These are phyloP conservation scores for Eremochloa ophiuroides DNA, from an alignment of 176 grass and related monocot genomes.

Conservation along the genomic window DNA sequence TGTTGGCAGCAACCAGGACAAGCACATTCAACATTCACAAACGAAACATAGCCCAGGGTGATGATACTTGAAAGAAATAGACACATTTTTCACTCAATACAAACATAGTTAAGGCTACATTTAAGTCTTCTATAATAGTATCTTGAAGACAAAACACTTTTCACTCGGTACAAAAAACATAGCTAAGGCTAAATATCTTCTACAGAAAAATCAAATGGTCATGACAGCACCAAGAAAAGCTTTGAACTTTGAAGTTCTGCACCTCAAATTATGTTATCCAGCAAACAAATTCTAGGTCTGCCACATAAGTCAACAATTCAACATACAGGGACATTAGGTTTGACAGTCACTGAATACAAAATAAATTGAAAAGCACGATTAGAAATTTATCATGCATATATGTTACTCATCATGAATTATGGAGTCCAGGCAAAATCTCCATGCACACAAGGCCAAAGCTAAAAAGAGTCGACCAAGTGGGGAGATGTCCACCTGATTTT, in stretches of 20 bases:
- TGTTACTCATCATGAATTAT: not conserved
- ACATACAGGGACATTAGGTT: not conserved
- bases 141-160: not conserved
- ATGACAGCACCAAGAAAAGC: not conserved
- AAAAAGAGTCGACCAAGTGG: not conserved
- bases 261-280: not conserved
- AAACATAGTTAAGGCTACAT: not conserved
- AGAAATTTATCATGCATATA: slow-evolving; percentile 2
- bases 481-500: not conserved
- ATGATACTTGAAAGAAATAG: not conserved
- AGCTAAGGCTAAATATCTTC: not conserved
- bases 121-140: not conserved
- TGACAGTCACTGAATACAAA: not conserved
- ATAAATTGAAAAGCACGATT: not conserved
- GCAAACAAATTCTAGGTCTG: slow-evolving; percentile 6
- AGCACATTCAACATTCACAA: not conserved
- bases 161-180: not conserved
- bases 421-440: not conserved
- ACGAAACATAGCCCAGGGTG: not conserved
- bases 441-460: slow-evolving; percentile 4
- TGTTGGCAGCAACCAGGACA: not conserved
- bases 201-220: not conserved
- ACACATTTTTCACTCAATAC: not conserved
- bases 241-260: not conserved
- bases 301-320: not conserved